phyloP scores from a whole-genome alignment of 352 stramenopile species.

The Phytopythium helicoides region DNA sequence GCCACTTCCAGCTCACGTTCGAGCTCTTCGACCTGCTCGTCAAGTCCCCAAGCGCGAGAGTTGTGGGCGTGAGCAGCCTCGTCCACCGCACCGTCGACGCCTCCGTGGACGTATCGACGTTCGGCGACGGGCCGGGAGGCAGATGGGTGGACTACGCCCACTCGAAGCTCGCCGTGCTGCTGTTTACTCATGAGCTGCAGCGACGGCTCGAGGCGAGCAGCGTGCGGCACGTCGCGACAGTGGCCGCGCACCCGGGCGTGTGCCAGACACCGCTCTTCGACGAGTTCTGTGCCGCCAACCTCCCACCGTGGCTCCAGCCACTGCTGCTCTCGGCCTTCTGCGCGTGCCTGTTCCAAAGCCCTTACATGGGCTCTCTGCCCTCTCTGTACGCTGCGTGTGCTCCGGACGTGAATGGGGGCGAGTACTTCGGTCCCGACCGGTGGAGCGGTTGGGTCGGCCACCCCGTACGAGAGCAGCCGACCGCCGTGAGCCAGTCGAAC shows the following conservation, averaged over 20 bases:
- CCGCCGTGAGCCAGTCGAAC: slow-evolving; percentile 20
- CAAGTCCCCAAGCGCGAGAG: slow-evolving; percentile 14
- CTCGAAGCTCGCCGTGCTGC: slow-evolving; percentile 44
- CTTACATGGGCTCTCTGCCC: slow-evolving; percentile 36
- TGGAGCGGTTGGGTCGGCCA: slow-evolving; percentile 38
- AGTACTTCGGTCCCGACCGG: slow-evolving; percentile 39
- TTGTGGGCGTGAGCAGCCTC: slow-evolving; percentile 43
- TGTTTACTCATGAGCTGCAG: slow-evolving; percentile 52
- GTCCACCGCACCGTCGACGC: slow-evolving; percentile 27
- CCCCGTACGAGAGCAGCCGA: slow-evolving; percentile 24
- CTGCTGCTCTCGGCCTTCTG: slow-evolving; percentile 1
- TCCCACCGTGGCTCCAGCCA: slow-evolving; percentile 6
- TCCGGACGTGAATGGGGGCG: slow-evolving; percentile 13
- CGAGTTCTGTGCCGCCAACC: slow-evolving; percentile 27
- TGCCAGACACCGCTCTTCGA: slow-evolving; percentile 36
- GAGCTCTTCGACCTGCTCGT: slow-evolving; percentile 35
- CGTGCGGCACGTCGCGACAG: slow-evolving; percentile 26
- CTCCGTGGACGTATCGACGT: slow-evolving; percentile 21
- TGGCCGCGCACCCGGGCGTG: slow-evolving; percentile 33
- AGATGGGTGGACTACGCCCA: slow-evolving; percentile 28
- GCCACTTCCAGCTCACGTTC: slow-evolving; percentile 49
- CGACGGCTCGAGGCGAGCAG: slow-evolving; percentile 20
- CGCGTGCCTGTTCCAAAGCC: slow-evolving; percentile 7
- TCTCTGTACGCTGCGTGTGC: slow-evolving; percentile 39
- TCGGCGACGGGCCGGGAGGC: slow-evolving; percentile 20